Evolutionary conservation across 495 filamentous ascomycete species (phyloP).

Genomic region (Friedmanniomyces simplex): DNA sequence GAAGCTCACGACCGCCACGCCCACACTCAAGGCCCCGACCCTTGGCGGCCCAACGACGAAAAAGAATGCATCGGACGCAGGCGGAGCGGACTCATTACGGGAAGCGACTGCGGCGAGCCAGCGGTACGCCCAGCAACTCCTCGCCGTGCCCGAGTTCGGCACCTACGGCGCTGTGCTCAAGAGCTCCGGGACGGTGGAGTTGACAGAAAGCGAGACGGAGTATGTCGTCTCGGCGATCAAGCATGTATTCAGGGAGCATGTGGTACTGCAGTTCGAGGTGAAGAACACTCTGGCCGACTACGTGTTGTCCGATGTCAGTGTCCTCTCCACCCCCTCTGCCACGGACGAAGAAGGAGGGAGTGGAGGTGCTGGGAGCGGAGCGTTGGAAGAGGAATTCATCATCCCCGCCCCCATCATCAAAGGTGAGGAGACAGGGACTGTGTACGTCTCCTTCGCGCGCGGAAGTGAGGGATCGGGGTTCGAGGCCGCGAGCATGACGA

Average conservation of each 20-base stretch:
- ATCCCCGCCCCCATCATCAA: conserved; percentile 72
- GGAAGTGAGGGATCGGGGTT: conserved; percentile 54
- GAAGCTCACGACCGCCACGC: conserved; percentile 84
- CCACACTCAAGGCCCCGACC: conserved; percentile 88
- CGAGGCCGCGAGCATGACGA: conserved; percentile 71
- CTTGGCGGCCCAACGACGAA: conserved; percentile 54
- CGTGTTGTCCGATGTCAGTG: conserved; percentile 80
- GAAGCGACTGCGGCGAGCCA: conserved; percentile 68
- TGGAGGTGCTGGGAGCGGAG: conserved; percentile 10
- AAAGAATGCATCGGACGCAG: conserved; percentile 42
- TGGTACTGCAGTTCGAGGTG: conserved; percentile 94
- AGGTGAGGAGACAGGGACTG: conserved; percentile 75
- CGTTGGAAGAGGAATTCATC: conserved; percentile 79
- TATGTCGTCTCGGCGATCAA: conserved; percentile 91
- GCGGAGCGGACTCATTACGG: conserved; percentile 60
- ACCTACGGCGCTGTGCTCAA: conserved; percentile 83
- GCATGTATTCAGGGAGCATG: conserved; percentile 93
- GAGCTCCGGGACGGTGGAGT: conserved; percentile 72
- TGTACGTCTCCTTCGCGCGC: conserved; percentile 93
- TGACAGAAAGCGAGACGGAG: conserved; percentile 95
- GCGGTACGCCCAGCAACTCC: conserved; percentile 78
- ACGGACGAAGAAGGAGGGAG: conserved; percentile 54
- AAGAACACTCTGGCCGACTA: conserved; percentile 94
- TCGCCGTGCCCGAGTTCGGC: conserved; percentile 79
- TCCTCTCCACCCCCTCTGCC: conserved; percentile 54